These are phyloP conservation scores for Berberis thunbergii DNA, from an alignment of 164 flowering plant genomes.

Conservation along the genomic window DNA sequence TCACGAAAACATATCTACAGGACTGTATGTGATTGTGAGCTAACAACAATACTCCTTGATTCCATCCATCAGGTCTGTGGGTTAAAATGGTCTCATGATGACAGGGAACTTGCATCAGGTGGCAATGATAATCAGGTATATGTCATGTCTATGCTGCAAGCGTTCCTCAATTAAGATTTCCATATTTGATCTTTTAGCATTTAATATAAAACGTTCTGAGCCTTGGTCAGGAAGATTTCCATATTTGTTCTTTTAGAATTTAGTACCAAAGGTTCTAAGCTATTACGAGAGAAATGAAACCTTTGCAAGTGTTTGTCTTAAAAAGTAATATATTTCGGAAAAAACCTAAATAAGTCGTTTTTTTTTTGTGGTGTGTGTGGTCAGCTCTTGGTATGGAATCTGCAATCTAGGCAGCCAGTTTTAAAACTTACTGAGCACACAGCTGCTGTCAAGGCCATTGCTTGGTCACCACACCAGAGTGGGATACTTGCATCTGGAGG, in stretches of 20 bases:
- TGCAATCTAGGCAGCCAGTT: conserved; percentile 77
- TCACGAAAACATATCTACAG: not conserved
- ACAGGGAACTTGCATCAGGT: conserved; percentile 97
- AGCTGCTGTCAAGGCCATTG: conserved; percentile 96
- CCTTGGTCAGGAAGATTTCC: no score
- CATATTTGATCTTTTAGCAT: no score
- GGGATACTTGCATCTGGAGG: conserved; percentile 99
- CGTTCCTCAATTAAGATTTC: no score
- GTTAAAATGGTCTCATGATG: conserved; percentile 97
- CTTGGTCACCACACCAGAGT: conserved; percentile 98
- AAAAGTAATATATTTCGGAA: not conserved
- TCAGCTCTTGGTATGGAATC: conserved; percentile 96
- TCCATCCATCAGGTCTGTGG: conserved; percentile 74
- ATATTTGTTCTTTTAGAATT: no score
- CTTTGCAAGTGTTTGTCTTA: not conserved
- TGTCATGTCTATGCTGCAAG: not conserved
- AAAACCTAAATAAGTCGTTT: not conserved
- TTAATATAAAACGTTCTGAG: no score
- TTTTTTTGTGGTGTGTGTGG: conserved; percentile 1
- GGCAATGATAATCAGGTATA: conserved; percentile 98
- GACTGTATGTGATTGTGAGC: no score
- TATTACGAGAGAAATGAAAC: not conserved
- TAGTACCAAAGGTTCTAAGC: no score
- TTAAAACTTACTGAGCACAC: conserved; percentile 80
- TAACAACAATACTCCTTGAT: not conserved